phyloP scores from a whole-genome alignment of 352 stramenopile genomes.

The Phytophthora pini region DNA sequence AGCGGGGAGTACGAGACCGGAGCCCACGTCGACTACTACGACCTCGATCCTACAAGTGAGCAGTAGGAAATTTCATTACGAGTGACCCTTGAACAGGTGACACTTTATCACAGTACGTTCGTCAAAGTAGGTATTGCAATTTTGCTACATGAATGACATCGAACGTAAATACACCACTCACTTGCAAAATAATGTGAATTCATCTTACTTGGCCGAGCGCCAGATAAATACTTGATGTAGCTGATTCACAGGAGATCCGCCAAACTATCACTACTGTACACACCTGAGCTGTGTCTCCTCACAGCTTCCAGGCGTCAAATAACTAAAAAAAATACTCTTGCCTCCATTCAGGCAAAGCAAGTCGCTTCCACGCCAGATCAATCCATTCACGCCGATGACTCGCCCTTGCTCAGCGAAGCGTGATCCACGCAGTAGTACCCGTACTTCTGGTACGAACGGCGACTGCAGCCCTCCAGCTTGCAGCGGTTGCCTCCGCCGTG shows the following conservation, averaged over 20 bases:
- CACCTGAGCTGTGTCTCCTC: background rate
- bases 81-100: no score
- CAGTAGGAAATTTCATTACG: background rate
- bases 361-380: background rate
- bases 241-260: background rate
- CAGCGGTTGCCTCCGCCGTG: constrained; percentile 73
- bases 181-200: background rate
- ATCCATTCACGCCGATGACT: constrained; percentile 3
- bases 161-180: no score
- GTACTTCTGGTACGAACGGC: constrained; percentile 74
- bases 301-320: no score
- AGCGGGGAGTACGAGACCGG: constrained; percentile 61
- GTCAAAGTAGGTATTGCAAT: no score
- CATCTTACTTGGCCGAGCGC: background rate
- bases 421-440: constrained; percentile 72
- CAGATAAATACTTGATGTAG: background rate
- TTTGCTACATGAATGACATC: no score
- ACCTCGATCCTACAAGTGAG: constrained; percentile 35
- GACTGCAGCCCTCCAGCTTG: constrained; percentile 59
- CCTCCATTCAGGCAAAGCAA: background rate
- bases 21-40: constrained; percentile 85
- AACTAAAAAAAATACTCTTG: no score
- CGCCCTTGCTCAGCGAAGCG: constrained; percentile 27
- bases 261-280: background rate
- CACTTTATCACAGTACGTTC: no score